Evolutionary conservation across 768 basidiomycete genomes (phyloP).

Genomic region (Leccinum olivaceopallidum): DNA sequence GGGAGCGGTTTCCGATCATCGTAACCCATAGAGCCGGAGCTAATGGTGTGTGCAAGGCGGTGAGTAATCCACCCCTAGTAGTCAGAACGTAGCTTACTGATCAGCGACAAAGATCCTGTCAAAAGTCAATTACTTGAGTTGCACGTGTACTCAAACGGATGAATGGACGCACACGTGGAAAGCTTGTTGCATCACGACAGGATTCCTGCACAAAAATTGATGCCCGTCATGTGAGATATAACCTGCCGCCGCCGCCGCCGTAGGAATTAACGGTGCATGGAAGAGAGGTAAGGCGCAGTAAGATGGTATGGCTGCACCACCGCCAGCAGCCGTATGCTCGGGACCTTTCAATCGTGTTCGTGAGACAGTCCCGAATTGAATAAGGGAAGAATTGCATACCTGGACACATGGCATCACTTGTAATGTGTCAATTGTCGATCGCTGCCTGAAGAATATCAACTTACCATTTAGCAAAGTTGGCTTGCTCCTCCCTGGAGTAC

Average conservation of each 20-base stretch:
- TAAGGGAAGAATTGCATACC: conserved; percentile 32
- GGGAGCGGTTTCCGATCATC: conserved; percentile 46
- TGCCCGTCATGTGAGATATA: conserved; percentile 61
- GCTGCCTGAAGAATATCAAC: conserved; percentile 2
- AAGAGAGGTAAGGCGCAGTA: conserved; percentile 56
- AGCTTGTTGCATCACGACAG: conserved; percentile 49
- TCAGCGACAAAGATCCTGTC: conserved; percentile 57
- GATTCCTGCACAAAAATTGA: conserved; percentile 53
- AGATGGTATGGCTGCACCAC: conserved; percentile 46
- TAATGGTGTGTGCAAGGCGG: conserved; percentile 14
- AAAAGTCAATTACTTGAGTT: not conserved
- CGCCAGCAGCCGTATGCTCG: conserved; percentile 46
- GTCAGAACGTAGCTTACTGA: conserved; percentile 29
- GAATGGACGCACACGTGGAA: conserved; percentile 55
- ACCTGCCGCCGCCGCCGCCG: conserved; percentile 35
- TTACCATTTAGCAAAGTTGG: conserved; percentile 55
- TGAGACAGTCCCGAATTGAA: not conserved
- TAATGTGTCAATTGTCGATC: not conserved
- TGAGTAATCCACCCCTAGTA: not conserved
- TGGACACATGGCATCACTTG: conserved; percentile 51
- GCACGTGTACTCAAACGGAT: not conserved
- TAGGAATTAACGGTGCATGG: conserved; percentile 40
- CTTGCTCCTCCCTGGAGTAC: conserved; percentile 57
- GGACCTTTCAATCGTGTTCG: conserved; percentile 39
- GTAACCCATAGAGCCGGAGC: conserved; percentile 51